Evolutionary conservation across 1,139 yeast genomes (phyloP), one percentile per base, ranked within the genome.

Genomic region (Sugiyamaella castrensis): DNA sequence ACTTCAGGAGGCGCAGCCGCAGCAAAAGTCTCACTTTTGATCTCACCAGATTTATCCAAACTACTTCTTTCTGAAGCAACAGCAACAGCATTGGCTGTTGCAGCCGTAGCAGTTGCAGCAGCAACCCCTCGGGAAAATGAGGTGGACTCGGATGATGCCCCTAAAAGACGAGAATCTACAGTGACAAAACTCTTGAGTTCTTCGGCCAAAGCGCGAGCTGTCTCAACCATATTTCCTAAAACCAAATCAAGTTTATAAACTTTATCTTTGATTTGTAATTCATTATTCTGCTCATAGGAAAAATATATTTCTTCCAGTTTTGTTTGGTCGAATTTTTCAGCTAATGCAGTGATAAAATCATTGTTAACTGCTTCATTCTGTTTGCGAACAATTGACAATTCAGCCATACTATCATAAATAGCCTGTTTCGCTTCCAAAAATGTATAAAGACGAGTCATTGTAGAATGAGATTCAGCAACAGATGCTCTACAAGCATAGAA

Each of bases 351-450:
- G 28, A 60, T 53, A 39, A 58, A 54, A 12, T 51, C 57, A 1
- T 91, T 87, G 59, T 86, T 71, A 0, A 95, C 84, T 15, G 86
- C 70, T 4, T 82, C 76, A 59, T 38, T 46, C 37, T 55, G 52
- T 28, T 46, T 50, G 29, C 46, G 42, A 9, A 46, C 47, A 26
- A 87, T 75, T 27, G 84, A 79, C 12, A 87, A 72, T 28, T 77
- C 76, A 7, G 82, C 72, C 37, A 84, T 71, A 5, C 76, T 68
- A 56, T 85, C 83, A 64, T 88, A 92, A 38, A 87, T 67, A 16
- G 79, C 74, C 62, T 88, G 96, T 60, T 88, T 89, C 43, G 78
- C 71, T 54, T 84, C 85, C 62, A 84, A 79, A 63, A 87, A 87
- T 47, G 87, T 95, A 33, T 82, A 73, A 9, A 88, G 76, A 15